Percentiles rank a stretch among this genome's conserved stretches.
phyloP scores from a whole-genome alignment of 164 flowering plant genomes.

The Vitis cinerea region DNA sequence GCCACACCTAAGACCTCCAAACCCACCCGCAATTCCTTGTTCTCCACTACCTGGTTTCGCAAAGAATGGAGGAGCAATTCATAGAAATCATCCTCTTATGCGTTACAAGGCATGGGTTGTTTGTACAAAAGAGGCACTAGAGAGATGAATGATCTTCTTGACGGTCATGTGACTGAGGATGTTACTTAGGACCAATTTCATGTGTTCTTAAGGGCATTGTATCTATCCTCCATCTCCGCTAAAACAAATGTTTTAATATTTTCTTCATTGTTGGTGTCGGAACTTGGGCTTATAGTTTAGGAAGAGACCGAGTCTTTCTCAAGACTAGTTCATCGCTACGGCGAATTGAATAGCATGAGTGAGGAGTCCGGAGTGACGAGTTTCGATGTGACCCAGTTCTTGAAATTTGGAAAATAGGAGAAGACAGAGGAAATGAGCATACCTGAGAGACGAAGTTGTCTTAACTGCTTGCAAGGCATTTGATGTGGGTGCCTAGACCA shows the following conservation, averaged over 20 bases:
- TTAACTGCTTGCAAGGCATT: too few species aligned
- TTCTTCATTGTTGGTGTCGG: slow-evolving; percentile 20
- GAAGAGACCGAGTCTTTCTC: slow-evolving; percentile 63
- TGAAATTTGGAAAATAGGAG: slow-evolving; percentile 20
- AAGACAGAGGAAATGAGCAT: slow-evolving; percentile 20
- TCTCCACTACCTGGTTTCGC: neutral
- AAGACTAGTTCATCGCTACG: slow-evolving; percentile 32
- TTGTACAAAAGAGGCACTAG: slow-evolving; percentile 59
- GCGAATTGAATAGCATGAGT: slow-evolving; percentile 9
- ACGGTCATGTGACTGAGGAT: slow-evolving; percentile 56
- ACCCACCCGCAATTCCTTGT: neutral
- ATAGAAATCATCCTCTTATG: slow-evolving; percentile 7
- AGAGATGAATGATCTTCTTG: slow-evolving; percentile 68
- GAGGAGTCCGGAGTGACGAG: slow-evolving; percentile 2
- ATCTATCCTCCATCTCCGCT: slow-evolving; percentile 49
- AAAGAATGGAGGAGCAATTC: slow-evolving; percentile 3
- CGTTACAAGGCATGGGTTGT: slow-evolving; percentile 80
- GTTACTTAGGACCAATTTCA: slow-evolving; percentile 33
- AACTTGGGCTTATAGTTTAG: slow-evolving; percentile 26
- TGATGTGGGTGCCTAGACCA: slow-evolving; percentile 89
- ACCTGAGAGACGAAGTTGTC: too few species aligned
- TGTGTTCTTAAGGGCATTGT: slow-evolving; percentile 50
- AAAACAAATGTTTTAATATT: slow-evolving; percentile 60
- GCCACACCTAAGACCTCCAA: neutral
- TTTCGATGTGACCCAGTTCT: slow-evolving; percentile 38